Percentiles rank a stretch among this genome's conserved stretches.
Conservation (phyloP, 208 protist genomes). For the Strigomonas oncopelti region DNA sequence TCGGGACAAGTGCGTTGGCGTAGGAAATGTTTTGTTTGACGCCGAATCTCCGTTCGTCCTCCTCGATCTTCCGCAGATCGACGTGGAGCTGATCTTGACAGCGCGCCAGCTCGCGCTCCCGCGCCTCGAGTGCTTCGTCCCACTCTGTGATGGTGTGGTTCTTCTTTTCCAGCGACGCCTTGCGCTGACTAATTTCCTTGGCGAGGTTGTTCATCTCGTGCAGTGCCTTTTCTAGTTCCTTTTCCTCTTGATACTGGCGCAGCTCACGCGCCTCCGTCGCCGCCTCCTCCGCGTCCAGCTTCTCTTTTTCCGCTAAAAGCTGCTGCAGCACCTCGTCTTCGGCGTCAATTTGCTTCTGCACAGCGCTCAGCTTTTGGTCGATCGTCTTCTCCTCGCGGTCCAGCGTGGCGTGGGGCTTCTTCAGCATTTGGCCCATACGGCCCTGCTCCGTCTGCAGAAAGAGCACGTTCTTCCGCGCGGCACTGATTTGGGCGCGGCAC, state of each 20-base stretch:
- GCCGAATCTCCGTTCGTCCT: constrained; percentile 55
- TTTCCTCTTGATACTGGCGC: constrained; percentile 47
- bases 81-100: constrained; percentile 71
- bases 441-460: constrained; percentile 46
- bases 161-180: constrained; percentile 54
- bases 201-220: constrained; percentile 48
- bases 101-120: constrained; percentile 60
- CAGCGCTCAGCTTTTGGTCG: constrained; percentile 35
- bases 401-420: constrained; percentile 31
- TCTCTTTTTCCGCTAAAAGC: constrained; percentile 36
- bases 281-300: constrained; percentile 44
- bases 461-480: constrained; percentile 37
- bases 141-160: constrained; percentile 63
- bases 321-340: constrained; percentile 46
- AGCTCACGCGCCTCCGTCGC: constrained; percentile 36
- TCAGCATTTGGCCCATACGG: constrained; percentile 34
- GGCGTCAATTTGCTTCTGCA: constrained; percentile 30
- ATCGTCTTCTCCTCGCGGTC: constrained; percentile 49
- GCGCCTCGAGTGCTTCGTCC: constrained; percentile 65
- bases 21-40: constrained; percentile 28
- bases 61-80: constrained; percentile 51
- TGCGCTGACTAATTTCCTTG: constrained; percentile 65
- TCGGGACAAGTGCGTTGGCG: constrained; percentile 27
- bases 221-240: constrained; percentile 58
- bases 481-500: constrained; percentile 77